These are phyloP conservation scores for Tilletia walkeri DNA, from an alignment of 1,284 basidiomycete species.

Conservation along the genomic window DNA sequence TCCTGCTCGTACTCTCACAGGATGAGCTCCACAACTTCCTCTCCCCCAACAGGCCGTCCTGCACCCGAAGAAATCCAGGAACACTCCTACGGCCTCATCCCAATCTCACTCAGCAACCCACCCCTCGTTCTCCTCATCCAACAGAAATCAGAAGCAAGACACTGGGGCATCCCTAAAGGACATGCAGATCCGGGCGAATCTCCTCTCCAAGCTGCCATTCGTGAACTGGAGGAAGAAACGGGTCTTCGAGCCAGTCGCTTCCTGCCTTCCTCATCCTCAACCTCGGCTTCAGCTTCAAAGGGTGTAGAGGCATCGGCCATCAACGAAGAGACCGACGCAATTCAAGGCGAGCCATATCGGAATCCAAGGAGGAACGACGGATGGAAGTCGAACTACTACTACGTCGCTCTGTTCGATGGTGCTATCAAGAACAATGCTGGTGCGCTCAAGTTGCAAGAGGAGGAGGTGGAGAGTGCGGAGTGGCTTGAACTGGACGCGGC, in stretches of 20 bases:
- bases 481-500: slow-evolving; percentile 10
- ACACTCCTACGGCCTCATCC: slow-evolving; percentile 3
- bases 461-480: slow-evolving; percentile 4
- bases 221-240: slow-evolving; percentile 9
- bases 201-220: slow-evolving; percentile 3
- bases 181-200: slow-evolving; percentile 2
- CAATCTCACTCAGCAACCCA: neutral
- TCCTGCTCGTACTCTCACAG: neutral
- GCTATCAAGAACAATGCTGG: neutral
- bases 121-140: neutral
- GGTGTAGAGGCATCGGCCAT: neutral
- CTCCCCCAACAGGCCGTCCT: neutral
- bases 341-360: slow-evolving; percentile 13
- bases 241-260: neutral
- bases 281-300: neutral
- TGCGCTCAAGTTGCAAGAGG: slow-evolving; percentile 7
- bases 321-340: neutral
- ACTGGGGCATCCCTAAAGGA: slow-evolving; percentile 8
- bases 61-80: neutral
- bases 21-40: neutral
- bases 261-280: neutral
- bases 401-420: neutral
- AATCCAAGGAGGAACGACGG: slow-evolving; percentile 7
- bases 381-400: slow-evolving; percentile 12
- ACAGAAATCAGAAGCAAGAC: neutral